A percentile compares a stretch with the other conserved stretches of the same genome.
phyloP scores from a whole-genome alignment of 257 asterid genomes.

The Ligustrum vulgare region DNA sequence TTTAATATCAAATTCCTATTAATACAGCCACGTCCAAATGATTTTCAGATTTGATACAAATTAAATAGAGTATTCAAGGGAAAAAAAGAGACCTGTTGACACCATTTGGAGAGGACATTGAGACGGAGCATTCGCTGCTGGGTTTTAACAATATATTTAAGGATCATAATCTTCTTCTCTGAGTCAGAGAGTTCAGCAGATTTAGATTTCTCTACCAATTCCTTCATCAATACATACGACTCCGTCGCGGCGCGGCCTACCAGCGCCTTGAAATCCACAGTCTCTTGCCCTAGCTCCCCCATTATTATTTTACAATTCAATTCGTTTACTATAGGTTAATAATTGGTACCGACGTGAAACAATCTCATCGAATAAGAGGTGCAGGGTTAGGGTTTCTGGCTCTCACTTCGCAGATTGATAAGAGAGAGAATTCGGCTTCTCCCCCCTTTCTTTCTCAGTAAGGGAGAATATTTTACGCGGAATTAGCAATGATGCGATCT shows the following conservation, averaged over 20 bases:
- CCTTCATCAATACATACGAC: constrained; percentile 66
- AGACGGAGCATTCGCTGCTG: constrained; percentile 99
- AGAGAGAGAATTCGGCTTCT: neutral
- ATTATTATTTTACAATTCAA: constrained; percentile 33
- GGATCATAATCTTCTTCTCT: constrained; percentile 88
- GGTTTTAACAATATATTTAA: constrained; percentile 87
- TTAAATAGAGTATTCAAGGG: neutral
- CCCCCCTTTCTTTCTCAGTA: neutral
- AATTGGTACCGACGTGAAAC: neutral
- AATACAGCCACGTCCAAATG: neutral
- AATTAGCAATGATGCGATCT: neutral
- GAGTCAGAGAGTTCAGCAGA: constrained; percentile 72
- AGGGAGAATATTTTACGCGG: neutral
- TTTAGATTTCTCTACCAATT: constrained; percentile 84
- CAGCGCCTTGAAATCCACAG: constrained; percentile 84
- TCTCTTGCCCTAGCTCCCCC: constrained; percentile 84
- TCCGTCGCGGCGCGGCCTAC: constrained; percentile 86
- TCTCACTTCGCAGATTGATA: neutral
- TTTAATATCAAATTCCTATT: neutral
- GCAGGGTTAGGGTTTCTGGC: constrained; percentile 25
- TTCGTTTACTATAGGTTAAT: constrained; percentile 9
- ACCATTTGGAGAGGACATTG: constrained; percentile 98
- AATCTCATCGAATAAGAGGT: neutral
- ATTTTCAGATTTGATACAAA: neutral
- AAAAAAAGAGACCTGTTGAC: constrained; percentile 70